A percentile compares a stretch with the other conserved stretches of the same genome.
Evolutionary conservation across 768 basidiomycete species (phyloP).

Genomic region (Cyclocybe cylindracea): DNA sequence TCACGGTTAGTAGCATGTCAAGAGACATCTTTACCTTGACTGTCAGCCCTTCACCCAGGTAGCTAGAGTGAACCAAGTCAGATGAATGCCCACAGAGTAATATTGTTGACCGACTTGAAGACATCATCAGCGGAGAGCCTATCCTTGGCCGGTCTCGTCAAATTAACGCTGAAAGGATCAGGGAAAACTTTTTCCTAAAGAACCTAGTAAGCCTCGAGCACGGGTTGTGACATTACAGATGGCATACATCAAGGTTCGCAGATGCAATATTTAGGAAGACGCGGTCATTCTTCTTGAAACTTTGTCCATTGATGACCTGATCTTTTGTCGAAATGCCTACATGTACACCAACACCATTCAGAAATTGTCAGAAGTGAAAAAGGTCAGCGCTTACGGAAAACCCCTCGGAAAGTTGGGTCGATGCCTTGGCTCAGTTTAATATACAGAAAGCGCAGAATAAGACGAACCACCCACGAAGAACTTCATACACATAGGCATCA

Average conservation of each 20-base stretch:
- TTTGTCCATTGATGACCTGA: constrained; percentile 40
- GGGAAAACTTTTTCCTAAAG: constrained; percentile 53
- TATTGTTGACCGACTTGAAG: constrained; percentile 34
- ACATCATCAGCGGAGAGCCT: constrained; percentile 50
- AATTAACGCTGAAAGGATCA: constrained; percentile 44
- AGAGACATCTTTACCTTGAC: constrained; percentile 42
- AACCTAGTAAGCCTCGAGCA: neutral
- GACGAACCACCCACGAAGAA: constrained; percentile 53
- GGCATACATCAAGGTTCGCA: constrained; percentile 59
- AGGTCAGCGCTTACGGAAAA: constrained; percentile 50
- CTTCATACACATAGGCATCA: constrained; percentile 64
- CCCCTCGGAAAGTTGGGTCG: constrained; percentile 72
- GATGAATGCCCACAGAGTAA: neutral
- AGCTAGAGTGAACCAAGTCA: constrained; percentile 16
- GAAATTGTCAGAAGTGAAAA: neutral
- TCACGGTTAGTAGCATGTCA: neutral
- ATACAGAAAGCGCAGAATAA: neutral
- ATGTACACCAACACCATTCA: constrained; percentile 11
- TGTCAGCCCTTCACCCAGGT: constrained; percentile 51
- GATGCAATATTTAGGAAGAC: constrained; percentile 64
- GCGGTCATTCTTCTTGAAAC: constrained; percentile 47
- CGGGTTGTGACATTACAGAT: neutral
- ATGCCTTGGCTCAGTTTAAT: constrained; percentile 46
- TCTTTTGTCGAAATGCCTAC: constrained; percentile 49
- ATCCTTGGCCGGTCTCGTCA: constrained; percentile 44